Percentiles rank a stretch among this genome's conserved stretches.
phyloP scores from a whole-genome alignment of 768 basidiomycete species.

The Russula abietina region DNA sequence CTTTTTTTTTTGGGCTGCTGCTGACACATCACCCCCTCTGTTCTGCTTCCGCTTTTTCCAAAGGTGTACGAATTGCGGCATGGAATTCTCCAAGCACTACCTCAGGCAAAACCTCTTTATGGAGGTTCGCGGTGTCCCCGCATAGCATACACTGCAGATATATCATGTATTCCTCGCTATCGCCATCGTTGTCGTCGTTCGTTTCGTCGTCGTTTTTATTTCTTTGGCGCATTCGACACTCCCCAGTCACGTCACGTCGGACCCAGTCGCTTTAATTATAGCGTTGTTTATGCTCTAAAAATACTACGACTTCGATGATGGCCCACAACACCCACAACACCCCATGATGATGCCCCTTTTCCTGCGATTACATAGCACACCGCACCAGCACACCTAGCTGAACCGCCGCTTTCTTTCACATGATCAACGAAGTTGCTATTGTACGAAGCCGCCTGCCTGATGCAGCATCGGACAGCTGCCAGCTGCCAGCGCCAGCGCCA shows the following conservation, averaged over 20 bases:
- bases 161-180: not conserved
- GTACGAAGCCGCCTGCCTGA: too few species aligned
- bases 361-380: too few species aligned
- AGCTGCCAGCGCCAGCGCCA: too few species aligned
- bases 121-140: conserved; percentile 36
- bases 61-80: conserved; percentile 38
- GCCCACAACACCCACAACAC: too few species aligned
- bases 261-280: not conserved
- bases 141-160: conserved; percentile 21
- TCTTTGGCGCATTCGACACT: not conserved
- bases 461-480: too few species aligned
- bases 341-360: too few species aligned
- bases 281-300: not conserved
- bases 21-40: not conserved
- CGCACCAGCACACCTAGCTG: too few species aligned
- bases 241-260: not conserved
- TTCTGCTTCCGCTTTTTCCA: not conserved
- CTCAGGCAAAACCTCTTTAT: conserved; percentile 39
- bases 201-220: not conserved
- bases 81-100: conserved; percentile 38
- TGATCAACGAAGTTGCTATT: too few species aligned
- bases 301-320: not conserved
- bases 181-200: not conserved
- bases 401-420: too few species aligned
- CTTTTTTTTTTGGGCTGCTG: not conserved